These are phyloP conservation scores for Aspergillus baeticus DNA, from an alignment of 495 filamentous ascomycete species.

Conservation along the genomic window DNA sequence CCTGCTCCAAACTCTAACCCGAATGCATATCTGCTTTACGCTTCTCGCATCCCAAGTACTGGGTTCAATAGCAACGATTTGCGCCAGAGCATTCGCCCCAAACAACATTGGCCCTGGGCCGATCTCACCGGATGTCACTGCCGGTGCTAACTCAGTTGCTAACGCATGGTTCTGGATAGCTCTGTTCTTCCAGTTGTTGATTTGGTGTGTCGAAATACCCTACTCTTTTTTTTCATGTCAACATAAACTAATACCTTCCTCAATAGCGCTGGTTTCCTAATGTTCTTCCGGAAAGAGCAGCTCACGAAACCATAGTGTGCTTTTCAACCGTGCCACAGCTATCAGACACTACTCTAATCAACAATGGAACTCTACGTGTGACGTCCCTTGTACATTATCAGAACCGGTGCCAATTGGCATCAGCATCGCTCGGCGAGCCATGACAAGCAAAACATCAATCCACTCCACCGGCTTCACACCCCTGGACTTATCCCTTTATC, in stretches of 20 bases:
- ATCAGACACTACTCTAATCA: background rate
- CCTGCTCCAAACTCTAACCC: constrained; percentile 47
- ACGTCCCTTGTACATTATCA: background rate
- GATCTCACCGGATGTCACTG: constrained; percentile 46
- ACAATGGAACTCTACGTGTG: background rate
- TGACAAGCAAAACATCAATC: background rate
- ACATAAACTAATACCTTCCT: background rate
- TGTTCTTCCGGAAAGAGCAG: constrained; percentile 73
- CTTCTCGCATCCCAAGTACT: constrained; percentile 50
- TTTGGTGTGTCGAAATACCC: constrained; percentile 61
- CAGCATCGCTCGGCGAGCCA: background rate
- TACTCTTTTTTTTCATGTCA: background rate
- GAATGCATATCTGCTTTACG: constrained; percentile 51
- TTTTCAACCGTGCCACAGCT: background rate
- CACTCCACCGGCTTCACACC: background rate
- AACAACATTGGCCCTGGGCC: constrained; percentile 50
- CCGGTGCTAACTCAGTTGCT: constrained; percentile 44
- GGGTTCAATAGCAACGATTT: constrained; percentile 50
- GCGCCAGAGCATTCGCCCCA: constrained; percentile 44
- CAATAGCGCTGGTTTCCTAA: constrained; percentile 57
- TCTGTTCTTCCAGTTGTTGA: constrained; percentile 57
- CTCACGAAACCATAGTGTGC: constrained; percentile 58
- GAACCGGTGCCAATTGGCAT: background rate
- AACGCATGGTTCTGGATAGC: constrained; percentile 68
- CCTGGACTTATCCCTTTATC: background rate